A percentile compares a stretch with the other conserved stretches of the same genome.
phyloP scores from a whole-genome alignment of 2,329 filamentous ascomycete species.

The Acarospora socialis region DNA sequence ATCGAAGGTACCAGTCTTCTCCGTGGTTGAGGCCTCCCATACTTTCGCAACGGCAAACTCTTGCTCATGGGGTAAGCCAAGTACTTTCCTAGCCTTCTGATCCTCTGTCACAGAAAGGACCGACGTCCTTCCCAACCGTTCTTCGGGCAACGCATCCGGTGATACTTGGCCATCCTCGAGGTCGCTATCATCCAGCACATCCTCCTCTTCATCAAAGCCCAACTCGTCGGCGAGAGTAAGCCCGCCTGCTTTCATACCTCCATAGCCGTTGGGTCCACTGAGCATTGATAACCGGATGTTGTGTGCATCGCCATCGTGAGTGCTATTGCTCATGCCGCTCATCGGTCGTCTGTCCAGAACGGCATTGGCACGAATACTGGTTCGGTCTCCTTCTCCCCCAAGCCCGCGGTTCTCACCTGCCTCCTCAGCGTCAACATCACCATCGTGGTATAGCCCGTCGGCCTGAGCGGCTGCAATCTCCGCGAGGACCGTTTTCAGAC shows the following conservation, averaged over 20 bases:
- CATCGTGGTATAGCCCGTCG: slow-evolving; percentile 25
- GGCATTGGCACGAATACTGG: slow-evolving; percentile 61
- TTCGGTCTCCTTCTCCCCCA: slow-evolving; percentile 48
- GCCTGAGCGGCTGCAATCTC: slow-evolving; percentile 54
- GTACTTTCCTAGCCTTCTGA: slow-evolving; percentile 31
- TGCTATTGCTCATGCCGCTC: slow-evolving; percentile 40
- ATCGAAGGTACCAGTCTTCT: too few relatives aligned
- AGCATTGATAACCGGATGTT: slow-evolving; percentile 60
- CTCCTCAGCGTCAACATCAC: slow-evolving; percentile 40
- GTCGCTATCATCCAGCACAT: slow-evolving; percentile 43
- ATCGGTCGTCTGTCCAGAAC: slow-evolving; percentile 42
- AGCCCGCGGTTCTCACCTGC: slow-evolving; percentile 43
- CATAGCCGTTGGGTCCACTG: slow-evolving; percentile 39
- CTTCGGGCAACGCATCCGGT: slow-evolving; percentile 29
- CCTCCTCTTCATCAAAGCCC: slow-evolving; percentile 64
- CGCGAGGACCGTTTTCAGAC: slow-evolving; percentile 69
- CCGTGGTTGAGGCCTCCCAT: too few relatives aligned
- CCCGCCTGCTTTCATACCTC: slow-evolving; percentile 44
- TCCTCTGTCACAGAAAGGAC: slow-evolving; percentile 23
- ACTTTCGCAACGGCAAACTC: too few relatives aligned
- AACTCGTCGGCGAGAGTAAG: slow-evolving; percentile 83
- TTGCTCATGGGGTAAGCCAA: slow-evolving; percentile 31
- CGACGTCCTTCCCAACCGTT: slow-evolving; percentile 18
- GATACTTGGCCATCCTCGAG: slow-evolving; percentile 53
- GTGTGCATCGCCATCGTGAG: slow-evolving; percentile 33